Evolutionary conservation across 2,329 filamentous ascomycete species (phyloP).

Genomic region (Neopestalotiopsis sp.): DNA sequence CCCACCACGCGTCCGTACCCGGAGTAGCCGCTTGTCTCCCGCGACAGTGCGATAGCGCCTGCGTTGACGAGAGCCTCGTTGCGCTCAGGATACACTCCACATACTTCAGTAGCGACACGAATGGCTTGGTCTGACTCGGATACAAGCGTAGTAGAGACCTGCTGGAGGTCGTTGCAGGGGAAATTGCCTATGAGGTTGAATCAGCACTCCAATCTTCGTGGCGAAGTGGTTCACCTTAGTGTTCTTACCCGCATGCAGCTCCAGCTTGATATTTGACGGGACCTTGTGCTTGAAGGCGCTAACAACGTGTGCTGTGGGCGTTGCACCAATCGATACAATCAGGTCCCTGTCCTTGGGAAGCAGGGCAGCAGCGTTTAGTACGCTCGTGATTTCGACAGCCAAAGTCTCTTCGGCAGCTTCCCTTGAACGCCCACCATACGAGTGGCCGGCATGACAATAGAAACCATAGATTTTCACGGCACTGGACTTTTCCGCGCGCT

Average conservation of each 20-base stretch:
- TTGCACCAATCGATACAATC: constrained; percentile 9
- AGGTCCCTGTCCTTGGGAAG: neutral
- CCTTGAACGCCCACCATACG: neutral
- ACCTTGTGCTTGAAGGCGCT: neutral
- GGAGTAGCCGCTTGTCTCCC: constrained; percentile 1
- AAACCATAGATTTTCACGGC: constrained; percentile 4
- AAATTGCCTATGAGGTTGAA: constrained; percentile 4
- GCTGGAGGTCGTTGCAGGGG: constrained; percentile 13
- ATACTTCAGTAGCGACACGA: constrained; percentile 12
- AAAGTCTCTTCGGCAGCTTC: neutral
- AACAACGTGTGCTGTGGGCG: constrained; percentile 13
- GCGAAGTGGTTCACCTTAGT: too few relatives aligned
- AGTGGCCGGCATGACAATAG: constrained; percentile 16
- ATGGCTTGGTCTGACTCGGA: neutral
- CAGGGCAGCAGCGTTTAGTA: neutral
- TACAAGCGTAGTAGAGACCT: constrained; percentile 10
- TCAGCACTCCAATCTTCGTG: too few relatives aligned
- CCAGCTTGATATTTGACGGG: constrained; percentile 11
- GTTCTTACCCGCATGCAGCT: constrained; percentile 15
- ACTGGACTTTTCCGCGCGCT: neutral
- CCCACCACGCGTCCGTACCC: constrained; percentile 6
- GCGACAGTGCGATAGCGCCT: constrained; percentile 11
- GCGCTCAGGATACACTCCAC: constrained; percentile 13
- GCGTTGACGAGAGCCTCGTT: constrained; percentile 14
- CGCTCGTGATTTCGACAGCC: neutral